A percentile compares a stretch with the other conserved stretches of the same genome.
phyloP scores from a whole-genome alignment of 2,329 filamentous ascomycete species.

The Trichoderma sp. region DNA sequence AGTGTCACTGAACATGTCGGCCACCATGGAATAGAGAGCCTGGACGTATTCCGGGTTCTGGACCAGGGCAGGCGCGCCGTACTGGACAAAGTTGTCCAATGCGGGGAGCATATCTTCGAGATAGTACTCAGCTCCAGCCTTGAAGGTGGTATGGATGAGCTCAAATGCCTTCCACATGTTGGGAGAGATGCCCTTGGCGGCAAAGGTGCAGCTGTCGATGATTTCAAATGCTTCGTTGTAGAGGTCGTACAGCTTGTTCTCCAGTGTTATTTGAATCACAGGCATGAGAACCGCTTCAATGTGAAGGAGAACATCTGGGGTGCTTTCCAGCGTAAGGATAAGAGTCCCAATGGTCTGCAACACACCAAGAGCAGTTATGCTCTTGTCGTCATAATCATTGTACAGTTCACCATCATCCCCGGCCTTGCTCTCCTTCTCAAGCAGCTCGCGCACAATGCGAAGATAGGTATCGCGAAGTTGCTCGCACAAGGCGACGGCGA shows the following conservation, averaged over 20 bases:
- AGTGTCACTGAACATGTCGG: conserved; percentile 88
- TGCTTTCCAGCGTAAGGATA: conserved; percentile 94
- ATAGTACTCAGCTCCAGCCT: conserved; percentile 93
- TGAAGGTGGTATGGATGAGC: conserved; percentile 94
- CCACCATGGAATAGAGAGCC: conserved; percentile 89
- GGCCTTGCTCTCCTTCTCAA: conserved; percentile 81
- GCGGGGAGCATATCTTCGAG: conserved; percentile 98
- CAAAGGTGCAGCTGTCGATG: conserved; percentile 98
- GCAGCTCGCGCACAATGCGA: conserved; percentile 83
- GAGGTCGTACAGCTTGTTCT: conserved; percentile 89
- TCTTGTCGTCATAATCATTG: conserved; percentile 97
- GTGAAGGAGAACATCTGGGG: conserved; percentile 89
- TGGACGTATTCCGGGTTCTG: conserved; percentile 84
- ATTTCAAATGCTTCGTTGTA: conserved; percentile 99
- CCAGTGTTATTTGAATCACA: conserved; percentile 90
- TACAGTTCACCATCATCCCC: conserved; percentile 75
- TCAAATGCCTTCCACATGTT: conserved; percentile 99
- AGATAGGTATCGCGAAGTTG: conserved; percentile 95
- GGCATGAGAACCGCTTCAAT: conserved; percentile 97
- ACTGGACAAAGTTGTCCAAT: conserved; percentile 96
- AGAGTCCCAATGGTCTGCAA: conserved; percentile 96
- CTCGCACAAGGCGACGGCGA: conserved; percentile 92
- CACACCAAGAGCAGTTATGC: conserved; percentile 93
- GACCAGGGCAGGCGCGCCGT: conserved; percentile 75
- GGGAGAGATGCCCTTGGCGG: conserved; percentile 89